These are phyloP conservation scores for Fusarium piperis DNA, from an alignment of 2,329 filamentous ascomycete genomes.

Conservation along the genomic window DNA sequence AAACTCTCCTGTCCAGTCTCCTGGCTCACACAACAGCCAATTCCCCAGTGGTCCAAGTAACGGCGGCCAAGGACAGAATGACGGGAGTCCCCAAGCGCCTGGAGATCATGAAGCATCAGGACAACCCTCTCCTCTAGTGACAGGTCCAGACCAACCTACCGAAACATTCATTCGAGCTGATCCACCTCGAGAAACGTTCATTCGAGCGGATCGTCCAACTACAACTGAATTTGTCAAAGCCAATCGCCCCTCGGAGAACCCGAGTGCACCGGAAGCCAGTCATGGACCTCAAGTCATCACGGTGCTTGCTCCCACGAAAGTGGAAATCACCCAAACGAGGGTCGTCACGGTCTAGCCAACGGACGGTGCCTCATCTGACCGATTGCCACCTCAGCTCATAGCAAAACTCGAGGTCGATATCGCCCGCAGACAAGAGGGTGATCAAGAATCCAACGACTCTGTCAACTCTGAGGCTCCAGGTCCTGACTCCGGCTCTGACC, in stretches of 20 bases:
- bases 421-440: not conserved
- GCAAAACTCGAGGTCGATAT: not conserved
- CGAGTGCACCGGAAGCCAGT: not conserved
- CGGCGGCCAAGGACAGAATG: not conserved
- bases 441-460: not conserved
- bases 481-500: not conserved
- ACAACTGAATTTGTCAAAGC: not conserved
- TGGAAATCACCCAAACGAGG: constrained; percentile 31
- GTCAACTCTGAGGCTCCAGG: not conserved
- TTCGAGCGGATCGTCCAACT: not conserved
- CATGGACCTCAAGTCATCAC: constrained; percentile 32
- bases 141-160: not conserved
- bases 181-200: not conserved
- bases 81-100: not conserved
- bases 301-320: constrained; percentile 35
- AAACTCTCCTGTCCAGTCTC: not conserved
- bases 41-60: not conserved
- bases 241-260: not conserved
- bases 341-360: constrained; percentile 28
- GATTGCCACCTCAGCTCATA: not conserved
- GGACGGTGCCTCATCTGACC: constrained; percentile 10
- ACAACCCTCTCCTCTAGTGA: not conserved
- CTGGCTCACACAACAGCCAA: not conserved
- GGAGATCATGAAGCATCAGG: not conserved
- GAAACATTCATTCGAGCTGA: not conserved